Conservation (phyloP, 805 yeast species). For the Ogataea angusta region DNA sequence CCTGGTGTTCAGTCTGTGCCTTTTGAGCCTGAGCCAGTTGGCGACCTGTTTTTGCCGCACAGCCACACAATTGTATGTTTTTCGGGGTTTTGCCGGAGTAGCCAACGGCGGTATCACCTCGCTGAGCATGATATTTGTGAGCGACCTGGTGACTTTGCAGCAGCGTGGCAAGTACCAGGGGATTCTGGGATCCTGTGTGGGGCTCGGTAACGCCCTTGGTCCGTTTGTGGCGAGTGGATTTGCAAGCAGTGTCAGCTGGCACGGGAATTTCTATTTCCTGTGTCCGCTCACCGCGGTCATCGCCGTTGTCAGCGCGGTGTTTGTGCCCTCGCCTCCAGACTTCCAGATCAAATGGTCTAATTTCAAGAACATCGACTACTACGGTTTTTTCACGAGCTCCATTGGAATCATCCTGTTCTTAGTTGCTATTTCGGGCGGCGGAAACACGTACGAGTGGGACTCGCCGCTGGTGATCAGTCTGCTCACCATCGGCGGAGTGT, state of each 20-base stretch:
- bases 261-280: constrained; percentile 48
- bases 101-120: constrained; percentile 54
- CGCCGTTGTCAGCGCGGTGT: constrained; percentile 27
- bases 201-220: constrained; percentile 51
- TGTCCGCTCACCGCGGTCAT: constrained; percentile 40
- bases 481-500: constrained; percentile 41
- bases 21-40: constrained; percentile 43
- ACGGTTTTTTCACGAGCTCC: constrained; percentile 48
- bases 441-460: constrained; percentile 55
- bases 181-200: constrained; percentile 48
- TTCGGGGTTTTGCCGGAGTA: constrained; percentile 53
- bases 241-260: constrained; percentile 43
- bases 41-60: constrained; percentile 51
- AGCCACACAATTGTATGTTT: constrained; percentile 46
- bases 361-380: constrained; percentile 47
- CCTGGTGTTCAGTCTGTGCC: constrained; percentile 37
- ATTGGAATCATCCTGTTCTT: constrained; percentile 47
- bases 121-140: constrained; percentile 48
- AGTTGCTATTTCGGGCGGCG: constrained; percentile 63
- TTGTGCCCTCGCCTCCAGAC: constrained; percentile 36
- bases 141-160: constrained; percentile 51
- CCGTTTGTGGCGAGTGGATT: constrained; percentile 55
- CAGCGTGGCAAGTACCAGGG: constrained; percentile 60
- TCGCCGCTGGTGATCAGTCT: constrained; percentile 40
- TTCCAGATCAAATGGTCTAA: constrained; percentile 35